These are phyloP conservation scores for Mucor circinelloides DNA, from an alignment of 371 early-diverging fungal genomes.

Conservation along the genomic window DNA sequence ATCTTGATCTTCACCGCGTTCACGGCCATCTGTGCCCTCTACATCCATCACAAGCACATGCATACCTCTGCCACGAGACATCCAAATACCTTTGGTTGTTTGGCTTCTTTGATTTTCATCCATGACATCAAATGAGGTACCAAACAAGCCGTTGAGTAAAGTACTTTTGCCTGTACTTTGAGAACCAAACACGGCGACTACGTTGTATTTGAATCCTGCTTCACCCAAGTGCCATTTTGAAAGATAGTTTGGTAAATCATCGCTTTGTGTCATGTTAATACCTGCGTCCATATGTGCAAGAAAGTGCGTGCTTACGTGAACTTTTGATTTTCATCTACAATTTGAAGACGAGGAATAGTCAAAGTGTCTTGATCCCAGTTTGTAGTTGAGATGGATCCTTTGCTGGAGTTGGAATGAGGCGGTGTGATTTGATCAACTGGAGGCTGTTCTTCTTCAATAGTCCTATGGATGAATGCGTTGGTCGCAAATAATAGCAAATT, in stretches of 20 bases:
- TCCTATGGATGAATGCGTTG: not conserved
- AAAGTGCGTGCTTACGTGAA: conserved; percentile 69
- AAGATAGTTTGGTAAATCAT: conserved; percentile 71
- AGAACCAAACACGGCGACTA: conserved; percentile 97
- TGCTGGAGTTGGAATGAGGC: not conserved
- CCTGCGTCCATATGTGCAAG: not conserved
- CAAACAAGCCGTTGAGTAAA: conserved; percentile 91
- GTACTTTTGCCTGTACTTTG: conserved; percentile 99
- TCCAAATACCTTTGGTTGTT: conserved; percentile 98
- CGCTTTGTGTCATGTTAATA: conserved; percentile 36
- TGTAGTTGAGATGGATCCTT: conserved; percentile 5
- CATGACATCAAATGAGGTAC: conserved; percentile 95
- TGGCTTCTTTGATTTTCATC: conserved; percentile 79
- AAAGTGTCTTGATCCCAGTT: conserved; percentile 39
- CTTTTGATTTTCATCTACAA: conserved; percentile 80
- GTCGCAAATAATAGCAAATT: not conserved
- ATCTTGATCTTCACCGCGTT: conserved; percentile 98
- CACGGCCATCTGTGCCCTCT: conserved; percentile 98
- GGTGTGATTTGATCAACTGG: not conserved
- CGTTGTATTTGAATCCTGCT: conserved; percentile 92
- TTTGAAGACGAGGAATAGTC: conserved; percentile 69
- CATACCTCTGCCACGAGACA: conserved; percentile 81
- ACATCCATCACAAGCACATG: conserved; percentile 95
- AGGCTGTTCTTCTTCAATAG: not conserved
- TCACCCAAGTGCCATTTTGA: conserved; percentile 82